Base-by-base conservation (phyloP, 2,329 filamentous ascomycete species). In the Mycosphaerella sp. region DNA sequence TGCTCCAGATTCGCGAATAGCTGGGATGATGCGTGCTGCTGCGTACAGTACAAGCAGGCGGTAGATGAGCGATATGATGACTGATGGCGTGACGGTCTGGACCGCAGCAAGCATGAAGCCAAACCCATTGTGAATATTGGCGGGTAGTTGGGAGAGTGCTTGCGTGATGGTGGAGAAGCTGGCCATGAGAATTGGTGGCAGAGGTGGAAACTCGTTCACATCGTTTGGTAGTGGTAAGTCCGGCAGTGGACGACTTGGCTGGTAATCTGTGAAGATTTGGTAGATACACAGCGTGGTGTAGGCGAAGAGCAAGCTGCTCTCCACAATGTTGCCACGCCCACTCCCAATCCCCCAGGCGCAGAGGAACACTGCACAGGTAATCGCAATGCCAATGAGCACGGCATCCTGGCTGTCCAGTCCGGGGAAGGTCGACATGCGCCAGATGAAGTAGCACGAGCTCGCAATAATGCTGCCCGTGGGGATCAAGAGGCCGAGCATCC, bases 201-300 rank as follows among this genome's bases (percentile, higher is more conserved):
- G 77, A n/a, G 93, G 93, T 35, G 93, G 93, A 55, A 97, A 93
- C 21, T 95, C 90, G n/a, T 87, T 50, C 8, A 49, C 52, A 10
- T 57, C 54, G 16, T 51, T 83, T 54, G 94, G 86, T 12, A 79
- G 66, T 12, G 78, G 72, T 13, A 73, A 71, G 41, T 77, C 77
- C 3, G 59, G 54, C 18, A 70, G 28, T 16, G 60, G 56, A 13
- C 79, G 70, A 4, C 87, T 90, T 2, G 93, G 89, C 60, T 91
- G 82, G 71, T 97, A 97, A 71, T 98, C 93, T 63, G 93, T 98
- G 70, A 97, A 97, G 69, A 97, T 97, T 70, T 98, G 93, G 73
- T 97, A 98, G 66, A 97, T 87, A 74, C 91, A 97, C 56, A 98
- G 84, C n/a, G 95, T 93, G 55, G 96, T 82, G 70, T 98, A 98